Percentiles rank a stretch among this genome's conserved stretches.
Conservation (phyloP, 2,329 filamentous ascomycete species). For the Fonsecaea nubica region DNA sequence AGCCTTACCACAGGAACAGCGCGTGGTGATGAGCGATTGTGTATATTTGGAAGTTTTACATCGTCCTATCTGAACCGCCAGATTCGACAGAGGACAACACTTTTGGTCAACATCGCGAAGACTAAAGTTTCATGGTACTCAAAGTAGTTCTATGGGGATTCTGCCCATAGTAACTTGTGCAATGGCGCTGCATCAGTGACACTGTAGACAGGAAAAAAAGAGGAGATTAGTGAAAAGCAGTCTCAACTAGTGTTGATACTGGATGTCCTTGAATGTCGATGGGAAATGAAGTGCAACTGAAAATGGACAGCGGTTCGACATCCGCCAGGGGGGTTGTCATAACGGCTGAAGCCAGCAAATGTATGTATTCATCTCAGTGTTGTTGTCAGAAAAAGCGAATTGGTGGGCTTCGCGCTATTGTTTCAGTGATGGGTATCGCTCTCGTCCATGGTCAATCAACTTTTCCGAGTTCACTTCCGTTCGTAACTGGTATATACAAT, state of each 20-base stretch:
- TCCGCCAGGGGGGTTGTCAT: background rate
- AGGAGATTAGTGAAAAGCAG: background rate
- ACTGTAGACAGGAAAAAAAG: background rate
- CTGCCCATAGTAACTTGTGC: background rate
- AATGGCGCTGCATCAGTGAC: background rate
- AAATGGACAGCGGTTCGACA: background rate
- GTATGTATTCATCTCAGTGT: conserved; percentile 1
- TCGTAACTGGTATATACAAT: conserved; percentile 27
- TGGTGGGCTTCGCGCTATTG: conserved; percentile 11
- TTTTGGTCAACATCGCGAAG: background rate
- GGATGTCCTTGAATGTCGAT: background rate
- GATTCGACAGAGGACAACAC: background rate
- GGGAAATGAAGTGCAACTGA: background rate
- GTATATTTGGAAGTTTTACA: background rate
- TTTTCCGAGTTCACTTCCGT: conserved; percentile 28
- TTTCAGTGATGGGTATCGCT: conserved; percentile 34
- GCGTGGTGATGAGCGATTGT: background rate
- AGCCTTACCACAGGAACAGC: background rate
- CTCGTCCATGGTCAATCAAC: conserved; percentile 23
- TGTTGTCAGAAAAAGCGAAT: conserved; percentile 3
- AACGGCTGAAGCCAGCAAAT: background rate
- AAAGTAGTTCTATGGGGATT: background rate
- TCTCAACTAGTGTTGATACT: background rate
- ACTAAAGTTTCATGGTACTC: background rate
- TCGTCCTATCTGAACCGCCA: background rate